Base-by-base conservation (phyloP, 1,284 basidiomycete genomes). In the Tremellales sp. region DNA sequence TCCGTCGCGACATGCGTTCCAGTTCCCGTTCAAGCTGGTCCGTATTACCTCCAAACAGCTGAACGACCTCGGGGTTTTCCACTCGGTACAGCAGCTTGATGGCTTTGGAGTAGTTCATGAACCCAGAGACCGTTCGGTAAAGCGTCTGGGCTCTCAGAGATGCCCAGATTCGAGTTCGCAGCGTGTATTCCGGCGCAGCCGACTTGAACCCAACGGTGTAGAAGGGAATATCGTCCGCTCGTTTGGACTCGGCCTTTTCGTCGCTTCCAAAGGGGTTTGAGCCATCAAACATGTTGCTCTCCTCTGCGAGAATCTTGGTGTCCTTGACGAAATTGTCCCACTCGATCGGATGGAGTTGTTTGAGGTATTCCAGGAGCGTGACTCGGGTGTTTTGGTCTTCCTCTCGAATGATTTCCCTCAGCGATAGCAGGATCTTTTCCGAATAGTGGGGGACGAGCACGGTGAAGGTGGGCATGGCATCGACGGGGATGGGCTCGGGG, bases 241-340 rank as follows among this genome's bases (percentile, higher is more conserved):
- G 93, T 50, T 86, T 85, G 34, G 77, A 76, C 41, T 74, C 74
- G 14, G 78, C 82, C 75, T 97, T 95, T 73, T 95, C 92, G 71
- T 94, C 90, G n/a, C 58, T 53, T 73, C 77, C 76, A 50, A 82
- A 83, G 1, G 89, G 87, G 64, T 81, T 83, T 46, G 80, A 76
- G 28, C 85, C 87, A 53, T 85, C 86, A 70, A 85, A 90, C 76
- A 87, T 84, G 32, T 84, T 83, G 12, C 90, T 87, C 73, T 98
- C 94, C 72, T 97, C 93, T 1, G 94, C 94, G 43, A 98, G 79
- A 58, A 98, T 98, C 79, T 95, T 98, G 70, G 95, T 98, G 71
- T 98, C 94, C 77, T 93, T 93, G 65, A 98, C 94, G 60, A 98
- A 98, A 74, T 98, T 98, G 76, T 97, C 91, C 94, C 94, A 98